Evolutionary conservation across 768 basidiomycete species (phyloP).

Genomic region (Hericium coralloides): DNA sequence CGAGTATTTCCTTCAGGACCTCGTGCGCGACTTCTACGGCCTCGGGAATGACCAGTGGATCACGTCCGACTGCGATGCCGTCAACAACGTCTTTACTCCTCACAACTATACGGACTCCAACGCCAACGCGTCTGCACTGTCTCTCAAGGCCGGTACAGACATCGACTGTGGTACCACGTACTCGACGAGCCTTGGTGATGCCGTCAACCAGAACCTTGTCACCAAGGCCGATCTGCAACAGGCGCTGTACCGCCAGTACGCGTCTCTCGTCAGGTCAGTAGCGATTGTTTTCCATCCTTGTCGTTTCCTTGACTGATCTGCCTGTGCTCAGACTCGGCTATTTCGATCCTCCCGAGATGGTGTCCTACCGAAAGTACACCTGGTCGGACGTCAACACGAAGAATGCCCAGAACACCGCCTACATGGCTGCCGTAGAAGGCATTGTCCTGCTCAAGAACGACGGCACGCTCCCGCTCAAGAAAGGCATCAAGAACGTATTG

Average conservation of each 20-base stretch:
- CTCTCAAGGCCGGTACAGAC: slow-evolving; percentile 45
- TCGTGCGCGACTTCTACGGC: slow-evolving; percentile 39
- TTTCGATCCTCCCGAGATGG: slow-evolving; percentile 40
- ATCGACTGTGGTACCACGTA: slow-evolving; percentile 47
- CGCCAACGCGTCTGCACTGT: slow-evolving; percentile 39
- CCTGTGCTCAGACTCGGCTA: slow-evolving; percentile 37
- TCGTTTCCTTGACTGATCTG: not conserved
- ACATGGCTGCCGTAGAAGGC: slow-evolving; percentile 43
- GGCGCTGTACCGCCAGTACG: slow-evolving; percentile 39
- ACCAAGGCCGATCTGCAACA: slow-evolving; percentile 33
- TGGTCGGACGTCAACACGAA: slow-evolving; percentile 43
- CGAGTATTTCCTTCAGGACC: slow-evolving; percentile 40
- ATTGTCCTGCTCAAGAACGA: slow-evolving; percentile 62
- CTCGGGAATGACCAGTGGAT: slow-evolving; percentile 41
- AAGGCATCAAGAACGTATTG: slow-evolving; percentile 38
- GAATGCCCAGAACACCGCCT: slow-evolving; percentile 36
- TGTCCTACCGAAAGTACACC: slow-evolving; percentile 42
- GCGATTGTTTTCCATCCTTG: not conserved
- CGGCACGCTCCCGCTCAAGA: slow-evolving; percentile 43
- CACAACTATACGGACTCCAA: slow-evolving; percentile 39
- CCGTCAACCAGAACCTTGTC: slow-evolving; percentile 40
- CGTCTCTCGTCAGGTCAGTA: slow-evolving; percentile 43
- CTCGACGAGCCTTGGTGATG: slow-evolving; percentile 33
- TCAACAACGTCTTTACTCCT: slow-evolving; percentile 39
- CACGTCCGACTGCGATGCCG: slow-evolving; percentile 48